A percentile compares a stretch with the other conserved stretches of the same genome.
Conservation (phyloP, 192 early-diverging fungal species). For the Diversispora epigaea region DNA sequence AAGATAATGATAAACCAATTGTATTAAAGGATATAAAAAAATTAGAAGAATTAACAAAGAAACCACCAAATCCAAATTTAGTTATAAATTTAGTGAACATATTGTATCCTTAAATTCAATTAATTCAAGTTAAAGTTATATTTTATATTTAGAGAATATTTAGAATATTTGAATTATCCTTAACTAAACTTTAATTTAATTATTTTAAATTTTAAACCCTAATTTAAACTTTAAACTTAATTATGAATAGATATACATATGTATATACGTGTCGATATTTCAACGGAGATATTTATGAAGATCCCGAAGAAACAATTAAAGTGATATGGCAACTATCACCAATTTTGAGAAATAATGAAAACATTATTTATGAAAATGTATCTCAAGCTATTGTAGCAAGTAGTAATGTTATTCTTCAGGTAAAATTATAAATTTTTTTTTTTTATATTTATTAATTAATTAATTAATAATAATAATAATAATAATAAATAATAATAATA, state of each 20-base stretch:
- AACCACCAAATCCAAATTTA: conserved; percentile 19
- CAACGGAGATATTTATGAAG: conserved; percentile 23
- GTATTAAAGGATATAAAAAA: conserved; percentile 12
- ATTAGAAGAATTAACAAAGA: conserved; percentile 25
- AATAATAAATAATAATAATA: background rate
- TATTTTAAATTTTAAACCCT: background rate
- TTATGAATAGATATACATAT: conserved; percentile 19
- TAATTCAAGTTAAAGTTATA: too few species aligned
- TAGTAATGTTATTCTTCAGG: background rate
- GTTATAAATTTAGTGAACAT: conserved; percentile 25
- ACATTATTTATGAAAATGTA: conserved; percentile 20
- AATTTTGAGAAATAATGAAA: background rate
- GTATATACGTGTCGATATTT: conserved; percentile 24
- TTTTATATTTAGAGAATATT: too few species aligned
- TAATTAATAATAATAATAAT: background rate
- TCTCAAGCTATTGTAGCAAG: conserved; percentile 24
- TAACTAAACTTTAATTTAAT: background rate
- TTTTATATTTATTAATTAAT: background rate
- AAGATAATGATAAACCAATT: background rate
- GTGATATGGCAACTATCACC: conserved; percentile 27
- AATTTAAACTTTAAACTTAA: background rate
- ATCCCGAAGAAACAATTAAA: background rate
- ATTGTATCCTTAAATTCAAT: conserved; percentile 22
- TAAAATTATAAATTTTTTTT: background rate
- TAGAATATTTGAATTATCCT: background rate